Evolutionary conservation across 177 flowering plant genomes (phyloP), one percentile per base, ranked within the genome.

Genomic region (Telopea speciosissima): DNA sequence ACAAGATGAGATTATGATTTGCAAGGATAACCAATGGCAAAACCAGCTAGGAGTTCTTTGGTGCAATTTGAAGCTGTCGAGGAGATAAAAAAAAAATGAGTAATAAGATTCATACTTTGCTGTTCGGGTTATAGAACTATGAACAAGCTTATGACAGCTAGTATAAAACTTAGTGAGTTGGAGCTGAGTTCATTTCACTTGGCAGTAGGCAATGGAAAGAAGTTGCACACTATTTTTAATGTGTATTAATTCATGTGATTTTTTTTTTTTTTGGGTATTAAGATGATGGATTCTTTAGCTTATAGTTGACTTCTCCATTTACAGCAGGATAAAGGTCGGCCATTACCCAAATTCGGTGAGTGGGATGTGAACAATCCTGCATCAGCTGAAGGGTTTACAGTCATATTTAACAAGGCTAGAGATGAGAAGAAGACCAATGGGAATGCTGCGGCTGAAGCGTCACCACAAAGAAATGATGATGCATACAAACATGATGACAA

Each of bases 291-390:
- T 16, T 31, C 23, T 31, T 24, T 11, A 8, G 12, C 61, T 68
- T 3, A 42, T 8, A 24, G 42, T 16, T 66, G 36, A 16, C 21
- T 58, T n/a, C 28, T 49, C 65, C 11, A 19, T 49, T 10, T 70
- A 68, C 79, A 83, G 87, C 83, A 81, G 81, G 86, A 82, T 26
- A 83, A 61, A 73, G 89, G 84, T 54, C 74, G 80, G 26, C 83
- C 89, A n/a, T 74, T 88, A 75, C 92, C 92, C 13, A 88, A 88
- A 72, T 88, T 88, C 69, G 92, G 92, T 2, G 90, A 88, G 69
- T 87, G 92, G 92, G 92, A 88, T 79, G 89, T 86, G 49, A 88
- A 85, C 58, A 83, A 88, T 75, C 92, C 90, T 12, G 89, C 87
- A 23, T 79, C 88, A 16, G 88, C 91, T 4, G 89, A 85, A 74